Conservation (phyloP, 345 rosid species). For the Mercurialis annua region DNA sequence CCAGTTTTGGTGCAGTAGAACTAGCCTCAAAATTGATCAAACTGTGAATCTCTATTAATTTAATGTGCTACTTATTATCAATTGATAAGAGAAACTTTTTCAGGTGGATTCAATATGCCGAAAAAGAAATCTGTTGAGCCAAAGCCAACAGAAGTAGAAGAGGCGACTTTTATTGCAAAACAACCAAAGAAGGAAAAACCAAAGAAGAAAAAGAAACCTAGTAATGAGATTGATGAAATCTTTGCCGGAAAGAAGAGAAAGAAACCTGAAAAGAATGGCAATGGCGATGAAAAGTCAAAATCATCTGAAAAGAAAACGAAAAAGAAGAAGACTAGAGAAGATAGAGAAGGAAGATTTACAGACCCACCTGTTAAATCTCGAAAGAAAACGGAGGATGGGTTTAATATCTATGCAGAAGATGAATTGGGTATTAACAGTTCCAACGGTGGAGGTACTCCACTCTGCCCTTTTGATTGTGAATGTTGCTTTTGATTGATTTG, state of each 20-base stretch:
- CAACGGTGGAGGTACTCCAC: slow-evolving; percentile 56
- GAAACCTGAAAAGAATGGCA: slow-evolving; percentile 24
- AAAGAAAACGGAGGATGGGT: slow-evolving; percentile 56
- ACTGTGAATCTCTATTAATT: too few species aligned
- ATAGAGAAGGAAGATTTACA: slow-evolving; percentile 9
- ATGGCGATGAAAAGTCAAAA: slow-evolving; percentile 25
- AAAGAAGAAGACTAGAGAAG: slow-evolving; percentile 14
- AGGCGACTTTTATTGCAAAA: background rate
- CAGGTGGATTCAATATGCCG: slow-evolving; percentile 4
- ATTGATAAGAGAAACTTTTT: too few species aligned
- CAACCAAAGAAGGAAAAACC: slow-evolving; percentile 3
- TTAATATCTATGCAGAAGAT: slow-evolving; percentile 53
- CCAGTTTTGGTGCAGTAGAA: too few species aligned
- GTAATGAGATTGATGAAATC: slow-evolving; percentile 44
- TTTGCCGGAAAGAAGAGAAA: slow-evolving; percentile 43
- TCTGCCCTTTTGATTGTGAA: slow-evolving; percentile 85
- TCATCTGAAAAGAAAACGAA: slow-evolving; percentile 2
- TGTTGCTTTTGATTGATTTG: slow-evolving; percentile 89
- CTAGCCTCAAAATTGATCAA: too few species aligned
- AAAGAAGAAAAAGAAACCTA: background rate
- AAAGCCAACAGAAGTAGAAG: background rate
- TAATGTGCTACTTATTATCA: too few species aligned
- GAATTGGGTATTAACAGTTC: slow-evolving; percentile 59
- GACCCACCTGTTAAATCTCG: slow-evolving; percentile 28
- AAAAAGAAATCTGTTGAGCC: background rate